Evolutionary conservation across 768 basidiomycete species (phyloP), one percentile per base, ranked within the genome.

Genomic region (Rhizopogon rudus): DNA sequence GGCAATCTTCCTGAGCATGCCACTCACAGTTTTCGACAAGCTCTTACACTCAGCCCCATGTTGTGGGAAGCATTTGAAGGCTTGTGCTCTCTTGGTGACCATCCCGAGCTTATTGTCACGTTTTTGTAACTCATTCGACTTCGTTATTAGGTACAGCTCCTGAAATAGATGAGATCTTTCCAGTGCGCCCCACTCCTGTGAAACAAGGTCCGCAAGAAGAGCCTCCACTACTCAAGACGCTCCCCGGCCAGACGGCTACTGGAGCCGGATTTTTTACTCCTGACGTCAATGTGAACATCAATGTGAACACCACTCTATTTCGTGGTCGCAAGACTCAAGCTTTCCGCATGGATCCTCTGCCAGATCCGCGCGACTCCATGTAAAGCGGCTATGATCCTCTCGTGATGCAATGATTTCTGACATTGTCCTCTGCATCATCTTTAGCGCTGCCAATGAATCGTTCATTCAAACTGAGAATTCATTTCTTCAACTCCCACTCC

Each of bases 31-130:
- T 95, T 88, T 68, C 77, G 78, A 44, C 81, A 84, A 56, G 88
- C 92, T 28, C 75, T 97, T 57, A 67, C 75, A 13, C 67, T 84
- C 45, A 86, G 92, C 65, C 90, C 91, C 33, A 81, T 91, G 67
- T 71, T 94, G 52, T 96, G 93, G 93, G 93, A 97, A 68, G 93
- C 93, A 5, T 89, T 93, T 63, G 91, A 93, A 65, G 93, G 91
- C 0, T 69, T 97, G 35, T 96, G 93, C 67, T 71, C 79, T 31
- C 72, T 91, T 44, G 93, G 94, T 88, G 63, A 51, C 77, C 57
- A 54, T 50, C 39, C 57, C 45, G 22, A n/a, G 57, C 37, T 55
- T 53, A 25, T 40, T 58, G 29, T 37, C 48, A 10, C 14, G 22
- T 25, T 45, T 25, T 25, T 29, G 50, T 54, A 57, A 56, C 59